These are phyloP conservation scores for Globisporangium splendens DNA, from an alignment of 352 stramenopile species.

Conservation along the genomic window DNA sequence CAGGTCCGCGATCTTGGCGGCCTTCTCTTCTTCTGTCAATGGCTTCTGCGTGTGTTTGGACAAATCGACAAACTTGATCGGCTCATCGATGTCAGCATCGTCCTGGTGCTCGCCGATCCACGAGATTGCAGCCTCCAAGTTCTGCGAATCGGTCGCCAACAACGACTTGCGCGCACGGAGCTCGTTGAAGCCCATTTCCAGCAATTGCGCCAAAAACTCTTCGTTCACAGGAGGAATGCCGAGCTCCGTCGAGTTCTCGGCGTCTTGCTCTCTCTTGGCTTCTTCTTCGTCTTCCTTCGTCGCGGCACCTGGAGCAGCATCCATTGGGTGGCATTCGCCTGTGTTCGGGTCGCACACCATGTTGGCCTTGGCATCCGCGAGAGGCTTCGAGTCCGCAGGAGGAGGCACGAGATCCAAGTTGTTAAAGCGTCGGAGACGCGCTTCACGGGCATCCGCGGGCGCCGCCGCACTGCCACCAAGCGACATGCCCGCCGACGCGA, in stretches of 20 bases:
- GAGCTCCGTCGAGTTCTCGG: slow-evolving; percentile 25
- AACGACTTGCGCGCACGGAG: slow-evolving; percentile 79
- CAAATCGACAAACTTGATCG: slow-evolving; percentile 83
- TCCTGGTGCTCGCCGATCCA: slow-evolving; percentile 89
- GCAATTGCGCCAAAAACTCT: slow-evolving; percentile 56
- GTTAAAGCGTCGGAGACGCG: slow-evolving; percentile 76
- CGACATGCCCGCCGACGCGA: slow-evolving; percentile 68
- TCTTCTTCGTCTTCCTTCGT: slow-evolving; percentile 17
- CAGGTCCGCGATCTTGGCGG: slow-evolving; percentile 78
- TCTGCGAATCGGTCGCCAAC: slow-evolving; percentile 70
- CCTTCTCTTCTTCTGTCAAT: slow-evolving; percentile 87
- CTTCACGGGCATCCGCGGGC: slow-evolving; percentile 61
- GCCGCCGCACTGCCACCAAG: slow-evolving; percentile 32
- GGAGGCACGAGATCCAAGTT: slow-evolving; percentile 52
- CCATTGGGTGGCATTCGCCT: slow-evolving; percentile 41
- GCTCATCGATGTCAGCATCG: slow-evolving; percentile 86
- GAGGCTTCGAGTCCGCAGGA: slow-evolving; percentile 13
- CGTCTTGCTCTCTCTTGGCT: slow-evolving; percentile 14
- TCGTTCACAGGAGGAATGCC: slow-evolving; percentile 61
- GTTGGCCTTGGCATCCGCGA: slow-evolving; percentile 21
- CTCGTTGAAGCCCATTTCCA: slow-evolving; percentile 87
- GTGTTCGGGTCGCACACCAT: slow-evolving; percentile 70
- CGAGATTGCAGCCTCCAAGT: slow-evolving; percentile 76
- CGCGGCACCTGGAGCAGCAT: slow-evolving; percentile 11
- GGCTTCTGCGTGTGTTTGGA: slow-evolving; percentile 37